phyloP scores from a whole-genome alignment of 441 rosid genomes.

The Euphorbia celastroides region DNA sequence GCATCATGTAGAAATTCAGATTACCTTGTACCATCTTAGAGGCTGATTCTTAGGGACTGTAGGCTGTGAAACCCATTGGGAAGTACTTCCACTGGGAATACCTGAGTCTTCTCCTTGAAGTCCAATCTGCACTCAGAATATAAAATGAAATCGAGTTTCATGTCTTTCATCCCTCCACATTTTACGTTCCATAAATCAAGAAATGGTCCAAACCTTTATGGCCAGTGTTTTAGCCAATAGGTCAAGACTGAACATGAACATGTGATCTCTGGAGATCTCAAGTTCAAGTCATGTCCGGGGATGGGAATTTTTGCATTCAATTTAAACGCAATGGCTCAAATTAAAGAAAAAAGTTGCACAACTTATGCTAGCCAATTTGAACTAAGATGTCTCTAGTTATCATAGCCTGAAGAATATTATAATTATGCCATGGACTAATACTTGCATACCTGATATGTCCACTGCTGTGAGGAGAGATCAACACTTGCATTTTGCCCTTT shows the following conservation, averaged over 20 bases:
- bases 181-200: background rate
- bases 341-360: too few species aligned
- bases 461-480: conserved; percentile 65
- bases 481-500: conserved; percentile 48
- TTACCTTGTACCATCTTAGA: conserved; percentile 94
- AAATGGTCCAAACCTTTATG: background rate
- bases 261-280: too few species aligned
- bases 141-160: background rate
- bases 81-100: conserved; percentile 59
- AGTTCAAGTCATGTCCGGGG: conserved; percentile 92
- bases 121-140: conserved; percentile 51
- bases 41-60: conserved; percentile 70
- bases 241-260: conserved; percentile 5
- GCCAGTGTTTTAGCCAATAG: background rate
- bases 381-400: background rate
- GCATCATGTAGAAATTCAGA: too few species aligned
- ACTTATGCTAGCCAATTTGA: background rate
- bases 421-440: too few species aligned
- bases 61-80: conserved; percentile 61
- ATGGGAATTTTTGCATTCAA: conserved; percentile 78
- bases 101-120: conserved; percentile 81
- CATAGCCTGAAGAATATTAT: background rate
- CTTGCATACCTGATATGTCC: conserved; percentile 90
- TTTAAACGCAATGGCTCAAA: too few species aligned
- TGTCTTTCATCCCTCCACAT: background rate